These are phyloP conservation scores for Scedosporium minutisporum DNA, from an alignment of 2,329 filamentous ascomycete genomes.

Conservation along the genomic window DNA sequence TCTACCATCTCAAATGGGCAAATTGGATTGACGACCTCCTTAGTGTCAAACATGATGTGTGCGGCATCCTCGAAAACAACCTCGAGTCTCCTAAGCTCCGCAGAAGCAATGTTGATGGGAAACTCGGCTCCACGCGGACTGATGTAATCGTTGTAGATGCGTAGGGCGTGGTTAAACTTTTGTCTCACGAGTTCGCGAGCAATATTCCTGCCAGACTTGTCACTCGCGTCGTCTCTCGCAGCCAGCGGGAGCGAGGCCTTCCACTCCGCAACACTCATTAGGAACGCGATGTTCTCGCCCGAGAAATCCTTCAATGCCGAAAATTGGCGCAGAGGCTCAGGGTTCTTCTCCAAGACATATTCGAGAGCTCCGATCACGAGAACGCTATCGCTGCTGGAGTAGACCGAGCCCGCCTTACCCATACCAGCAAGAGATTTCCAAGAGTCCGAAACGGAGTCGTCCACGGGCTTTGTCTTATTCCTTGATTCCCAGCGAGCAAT, in stretches of 20 bases:
- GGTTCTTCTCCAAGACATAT: slow-evolving; percentile 48
- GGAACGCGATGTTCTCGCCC: slow-evolving; percentile 61
- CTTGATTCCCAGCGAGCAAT: slow-evolving; percentile 38
- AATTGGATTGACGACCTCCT: slow-evolving; percentile 27
- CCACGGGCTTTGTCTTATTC: slow-evolving; percentile 25
- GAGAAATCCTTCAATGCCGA: slow-evolving; percentile 59
- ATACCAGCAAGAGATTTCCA: slow-evolving; percentile 25
- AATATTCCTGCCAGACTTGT: slow-evolving; percentile 12
- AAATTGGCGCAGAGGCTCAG: slow-evolving; percentile 51
- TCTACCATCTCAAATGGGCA: slow-evolving; percentile 29
- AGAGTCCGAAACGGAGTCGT: slow-evolving; percentile 13
- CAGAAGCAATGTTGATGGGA: slow-evolving; percentile 55
- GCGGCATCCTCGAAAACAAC: slow-evolving; percentile 46
- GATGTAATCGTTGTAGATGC: slow-evolving; percentile 54
- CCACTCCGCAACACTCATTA: slow-evolving; percentile 49
- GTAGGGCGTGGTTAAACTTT: slow-evolving; percentile 47
- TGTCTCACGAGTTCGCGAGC: slow-evolving; percentile 30
- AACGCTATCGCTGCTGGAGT: slow-evolving; percentile 32
- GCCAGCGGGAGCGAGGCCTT: slow-evolving; percentile 27
- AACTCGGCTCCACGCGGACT: slow-evolving; percentile 53
- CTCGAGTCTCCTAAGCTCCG: slow-evolving; percentile 44
- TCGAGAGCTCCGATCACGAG: slow-evolving; percentile 54
- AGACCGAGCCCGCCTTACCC: slow-evolving; percentile 23
- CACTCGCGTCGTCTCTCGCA: slow-evolving; percentile 14
- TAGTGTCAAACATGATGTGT: slow-evolving; percentile 31